These are phyloP conservation scores for Colletotrichum sp. DNA, from an alignment of 2,329 filamentous ascomycete species.

Conservation along the genomic window DNA sequence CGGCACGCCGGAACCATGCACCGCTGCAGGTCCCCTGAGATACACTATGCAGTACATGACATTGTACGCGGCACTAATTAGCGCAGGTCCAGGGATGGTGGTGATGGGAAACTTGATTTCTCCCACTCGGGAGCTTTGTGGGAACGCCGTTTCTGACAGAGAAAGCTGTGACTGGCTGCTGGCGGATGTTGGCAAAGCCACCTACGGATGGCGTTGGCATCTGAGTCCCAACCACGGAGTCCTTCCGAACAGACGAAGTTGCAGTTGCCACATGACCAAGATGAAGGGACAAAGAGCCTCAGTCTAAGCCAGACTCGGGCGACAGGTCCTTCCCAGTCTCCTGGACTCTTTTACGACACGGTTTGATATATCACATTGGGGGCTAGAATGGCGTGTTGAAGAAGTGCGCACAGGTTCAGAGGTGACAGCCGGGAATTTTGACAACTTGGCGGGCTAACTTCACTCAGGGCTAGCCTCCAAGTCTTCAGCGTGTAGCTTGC, in stretches of 20 bases:
- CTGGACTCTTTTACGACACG: not conserved
- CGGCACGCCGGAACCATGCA: not conserved
- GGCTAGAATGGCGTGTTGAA: not conserved
- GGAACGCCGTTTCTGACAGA: not conserved
- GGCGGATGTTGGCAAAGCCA: not conserved
- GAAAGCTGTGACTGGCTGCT: not conserved
- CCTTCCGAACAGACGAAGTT: not conserved
- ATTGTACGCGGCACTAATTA: slow-evolving; percentile 7
- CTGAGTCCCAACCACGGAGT: not conserved
- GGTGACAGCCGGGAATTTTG: not conserved
- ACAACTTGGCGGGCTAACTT: not conserved
- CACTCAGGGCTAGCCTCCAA: not conserved
- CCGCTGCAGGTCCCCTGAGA: not conserved
- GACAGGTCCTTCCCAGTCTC: not conserved
- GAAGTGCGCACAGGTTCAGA: not conserved
- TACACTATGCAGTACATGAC: not conserved
- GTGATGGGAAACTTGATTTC: not conserved
- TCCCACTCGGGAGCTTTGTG: not conserved
- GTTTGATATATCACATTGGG: not conserved
- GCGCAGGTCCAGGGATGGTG: slow-evolving; percentile 3
- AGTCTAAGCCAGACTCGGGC: not conserved
- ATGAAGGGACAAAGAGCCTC: not conserved
- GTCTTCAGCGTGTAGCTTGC: not conserved
- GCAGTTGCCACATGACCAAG: not conserved
- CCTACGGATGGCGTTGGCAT: not conserved